phyloP scores from a whole-genome alignment of 2,329 filamentous ascomycete genomes.

The Bretziella fagacearum region DNA sequence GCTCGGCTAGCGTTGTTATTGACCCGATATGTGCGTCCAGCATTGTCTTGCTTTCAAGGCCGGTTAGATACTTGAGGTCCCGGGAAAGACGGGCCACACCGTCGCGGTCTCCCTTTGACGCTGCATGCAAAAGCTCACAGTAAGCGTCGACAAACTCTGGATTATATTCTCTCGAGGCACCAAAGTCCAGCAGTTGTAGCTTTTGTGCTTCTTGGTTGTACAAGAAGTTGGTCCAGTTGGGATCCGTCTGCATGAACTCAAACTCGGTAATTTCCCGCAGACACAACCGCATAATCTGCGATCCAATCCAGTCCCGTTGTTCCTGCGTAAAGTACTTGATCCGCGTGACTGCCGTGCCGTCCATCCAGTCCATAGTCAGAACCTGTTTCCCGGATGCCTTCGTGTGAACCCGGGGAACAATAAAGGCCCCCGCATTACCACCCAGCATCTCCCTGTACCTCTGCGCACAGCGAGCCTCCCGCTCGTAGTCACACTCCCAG shows the following conservation, averaged over 20 bases:
- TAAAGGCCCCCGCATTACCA: slow-evolving; percentile 51
- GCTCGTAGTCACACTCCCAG: slow-evolving; percentile 92
- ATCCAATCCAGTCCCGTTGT: slow-evolving; percentile 91
- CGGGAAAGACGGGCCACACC: slow-evolving; percentile 52
- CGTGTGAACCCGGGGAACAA: slow-evolving; percentile 58
- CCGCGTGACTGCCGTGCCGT: slow-evolving; percentile 72
- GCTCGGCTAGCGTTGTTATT: slow-evolving; percentile 79
- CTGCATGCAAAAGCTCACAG: slow-evolving; percentile 62
- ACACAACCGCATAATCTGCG: slow-evolving; percentile 79
- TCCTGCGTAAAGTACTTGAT: slow-evolving; percentile 57
- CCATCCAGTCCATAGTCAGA: slow-evolving; percentile 83
- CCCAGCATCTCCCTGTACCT: slow-evolving; percentile 61
- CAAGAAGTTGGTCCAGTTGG: slow-evolving; percentile 98
- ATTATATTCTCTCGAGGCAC: slow-evolving; percentile 75
- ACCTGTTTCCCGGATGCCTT: slow-evolving; percentile 76
- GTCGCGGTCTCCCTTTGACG: slow-evolving; percentile 50
- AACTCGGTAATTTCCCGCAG: slow-evolving; percentile 88
- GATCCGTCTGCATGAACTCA: slow-evolving; percentile 97
- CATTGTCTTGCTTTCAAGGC: slow-evolving; percentile 73
- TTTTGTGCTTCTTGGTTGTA: slow-evolving; percentile 57
- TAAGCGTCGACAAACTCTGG: slow-evolving; percentile 65
- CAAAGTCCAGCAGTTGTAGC: slow-evolving; percentile 89
- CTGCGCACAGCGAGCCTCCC: slow-evolving; percentile 66
- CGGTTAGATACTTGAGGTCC: slow-evolving; percentile 77
- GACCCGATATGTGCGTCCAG: slow-evolving; percentile 77